These are phyloP conservation scores for Aspergillus vadensis DNA, from an alignment of 2,329 filamentous ascomycete genomes.

Conservation along the genomic window DNA sequence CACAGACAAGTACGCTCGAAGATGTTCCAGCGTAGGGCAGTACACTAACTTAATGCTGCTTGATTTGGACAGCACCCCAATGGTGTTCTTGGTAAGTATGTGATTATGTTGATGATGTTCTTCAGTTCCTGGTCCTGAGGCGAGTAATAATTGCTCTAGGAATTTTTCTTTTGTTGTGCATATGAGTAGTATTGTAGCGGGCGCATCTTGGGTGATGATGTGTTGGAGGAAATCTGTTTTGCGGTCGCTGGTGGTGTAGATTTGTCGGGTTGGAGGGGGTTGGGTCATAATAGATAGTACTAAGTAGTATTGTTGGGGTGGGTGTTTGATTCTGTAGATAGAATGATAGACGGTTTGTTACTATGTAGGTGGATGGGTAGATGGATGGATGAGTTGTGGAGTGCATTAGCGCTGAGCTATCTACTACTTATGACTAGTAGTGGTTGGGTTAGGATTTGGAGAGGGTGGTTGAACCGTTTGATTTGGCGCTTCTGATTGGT, in stretches of 20 bases:
- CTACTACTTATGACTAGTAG: no score
- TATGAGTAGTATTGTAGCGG: constrained; percentile 69
- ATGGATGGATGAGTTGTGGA: no score
- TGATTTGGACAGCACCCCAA: constrained; percentile 69
- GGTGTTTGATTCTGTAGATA: no score
- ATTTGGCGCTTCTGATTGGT: no score
- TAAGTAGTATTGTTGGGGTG: no score
- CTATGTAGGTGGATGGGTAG: no score
- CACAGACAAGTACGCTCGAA: constrained; percentile 73
- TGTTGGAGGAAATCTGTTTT: constrained; percentile 61
- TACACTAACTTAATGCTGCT: constrained; percentile 71
- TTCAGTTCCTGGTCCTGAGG: constrained; percentile 24
- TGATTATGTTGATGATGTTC: constrained; percentile 28
- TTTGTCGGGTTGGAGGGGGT: constrained; percentile 23
- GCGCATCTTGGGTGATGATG: constrained; percentile 58
- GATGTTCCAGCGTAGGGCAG: constrained; percentile 71
- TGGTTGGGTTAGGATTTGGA: no score
- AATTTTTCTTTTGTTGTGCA: constrained; percentile 69
- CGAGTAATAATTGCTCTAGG: constrained; percentile 57
- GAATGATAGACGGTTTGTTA: no score
- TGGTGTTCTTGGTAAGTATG: constrained; percentile 61
- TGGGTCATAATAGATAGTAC: constrained; percentile 16
- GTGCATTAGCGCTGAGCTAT: no score
- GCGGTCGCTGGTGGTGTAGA: constrained; percentile 56
- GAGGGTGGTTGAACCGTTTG: no score